Evolutionary conservation across 805 yeast species (phyloP).

Genomic region (Candida nitratophila): DNA sequence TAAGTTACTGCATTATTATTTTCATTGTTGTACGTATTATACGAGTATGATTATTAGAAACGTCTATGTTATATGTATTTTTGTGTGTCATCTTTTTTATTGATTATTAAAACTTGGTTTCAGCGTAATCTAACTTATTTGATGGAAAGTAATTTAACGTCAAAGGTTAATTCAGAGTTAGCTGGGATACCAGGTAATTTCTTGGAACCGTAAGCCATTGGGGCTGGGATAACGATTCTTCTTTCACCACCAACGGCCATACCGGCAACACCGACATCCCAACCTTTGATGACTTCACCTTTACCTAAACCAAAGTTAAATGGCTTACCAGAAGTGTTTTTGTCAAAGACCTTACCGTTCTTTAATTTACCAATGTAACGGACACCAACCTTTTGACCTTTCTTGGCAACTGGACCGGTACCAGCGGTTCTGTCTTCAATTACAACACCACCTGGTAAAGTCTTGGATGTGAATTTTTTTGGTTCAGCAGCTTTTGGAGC

Average conservation of each 20-base stretch:
- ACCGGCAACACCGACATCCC: constrained; percentile 98
- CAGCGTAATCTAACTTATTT: constrained; percentile 52
- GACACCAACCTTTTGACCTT: constrained; percentile 87
- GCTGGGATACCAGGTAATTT: constrained; percentile 96
- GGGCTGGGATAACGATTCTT: constrained; percentile 91
- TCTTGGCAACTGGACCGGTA: constrained; percentile 80
- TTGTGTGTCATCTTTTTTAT: too few species aligned
- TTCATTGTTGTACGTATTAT: too few species aligned
- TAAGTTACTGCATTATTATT: too few species aligned
- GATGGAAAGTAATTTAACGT: constrained; percentile 85
- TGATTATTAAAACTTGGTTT: too few species aligned
- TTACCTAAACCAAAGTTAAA: constrained; percentile 85
- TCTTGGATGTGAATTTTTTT: constrained; percentile 63
- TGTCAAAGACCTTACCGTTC: constrained; percentile 95
- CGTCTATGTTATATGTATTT: too few species aligned
- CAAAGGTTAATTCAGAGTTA: constrained; percentile 93
- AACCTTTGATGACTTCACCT: constrained; percentile 98
- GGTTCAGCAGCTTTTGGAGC: constrained; percentile 21
- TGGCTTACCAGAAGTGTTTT: constrained; percentile 96
- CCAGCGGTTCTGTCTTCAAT: constrained; percentile 91
- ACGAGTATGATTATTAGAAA: too few species aligned
- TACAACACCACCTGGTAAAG: constrained; percentile 86
- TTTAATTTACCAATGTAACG: constrained; percentile 96
- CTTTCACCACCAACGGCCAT: constrained; percentile 99
- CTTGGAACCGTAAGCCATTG: constrained; percentile 94